Evolutionary conservation across 495 filamentous ascomycete species (phyloP).

Genomic region (Talaromyces proteolyticus): DNA sequence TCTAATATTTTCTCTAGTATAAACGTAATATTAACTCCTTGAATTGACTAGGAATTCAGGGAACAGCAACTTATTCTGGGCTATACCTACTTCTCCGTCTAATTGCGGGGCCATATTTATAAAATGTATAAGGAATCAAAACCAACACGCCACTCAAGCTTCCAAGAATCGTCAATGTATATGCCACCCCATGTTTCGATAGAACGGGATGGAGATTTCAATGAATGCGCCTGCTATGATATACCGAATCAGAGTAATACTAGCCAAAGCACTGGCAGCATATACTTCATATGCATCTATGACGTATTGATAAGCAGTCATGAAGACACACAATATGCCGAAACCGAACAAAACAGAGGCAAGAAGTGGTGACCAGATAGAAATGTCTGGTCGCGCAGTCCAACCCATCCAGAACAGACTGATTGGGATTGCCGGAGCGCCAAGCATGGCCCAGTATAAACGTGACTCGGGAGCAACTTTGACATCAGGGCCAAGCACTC

Average conservation of each 20-base stretch:
- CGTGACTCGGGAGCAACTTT: constrained; percentile 42
- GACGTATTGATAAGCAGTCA: constrained; percentile 49
- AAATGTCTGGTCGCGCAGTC: constrained; percentile 44
- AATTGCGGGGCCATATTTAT: constrained; percentile 40
- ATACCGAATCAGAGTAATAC: constrained; percentile 46
- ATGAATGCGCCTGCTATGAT: constrained; percentile 44
- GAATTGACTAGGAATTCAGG: too few species aligned
- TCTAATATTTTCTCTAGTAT: too few species aligned
- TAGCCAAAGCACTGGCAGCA: constrained; percentile 32
- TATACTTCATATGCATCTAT: constrained; percentile 48
- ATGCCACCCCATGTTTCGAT: constrained; percentile 50
- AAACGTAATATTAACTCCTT: too few species aligned
- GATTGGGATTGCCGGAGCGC: constrained; percentile 48
- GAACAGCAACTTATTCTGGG: constrained; percentile 15
- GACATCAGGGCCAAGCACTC: not conserved
- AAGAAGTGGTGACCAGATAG: constrained; percentile 46
- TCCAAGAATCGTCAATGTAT: constrained; percentile 50
- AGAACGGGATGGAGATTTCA: constrained; percentile 43
- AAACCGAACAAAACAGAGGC: constrained; percentile 47
- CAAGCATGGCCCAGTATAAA: constrained; percentile 54
- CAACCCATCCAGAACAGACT: constrained; percentile 60
- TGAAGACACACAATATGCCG: constrained; percentile 47
- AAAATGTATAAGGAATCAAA: constrained; percentile 50
- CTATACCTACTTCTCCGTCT: constrained; percentile 41
- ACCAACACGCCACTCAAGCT: constrained; percentile 42